Evolutionary conservation across 139 green algal species (phyloP), one percentile per base, ranked within the genome.

Genomic region (Deuterostichococcus epilithicus): DNA sequence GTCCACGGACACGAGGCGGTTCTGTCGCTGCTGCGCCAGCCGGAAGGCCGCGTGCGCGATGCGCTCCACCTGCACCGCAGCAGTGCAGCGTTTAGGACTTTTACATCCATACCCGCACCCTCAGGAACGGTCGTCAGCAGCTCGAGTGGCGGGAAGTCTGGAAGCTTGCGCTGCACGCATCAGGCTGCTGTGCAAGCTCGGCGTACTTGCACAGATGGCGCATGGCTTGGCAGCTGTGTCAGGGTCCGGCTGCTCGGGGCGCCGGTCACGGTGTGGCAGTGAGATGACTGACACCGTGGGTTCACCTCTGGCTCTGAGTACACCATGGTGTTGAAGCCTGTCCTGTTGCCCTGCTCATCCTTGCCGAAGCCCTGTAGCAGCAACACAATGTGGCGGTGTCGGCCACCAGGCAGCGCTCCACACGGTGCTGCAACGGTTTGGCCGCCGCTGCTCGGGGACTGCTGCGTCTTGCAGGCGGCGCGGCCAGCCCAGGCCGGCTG

Each of bases 11-110:
- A 88, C 95, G 47, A 99, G 80, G 42, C 86, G 82, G 66, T 86
- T 86, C 58, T 73, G 26, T 38, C 96, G 88, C 88, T 97, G 97
- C 71, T 78, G 85, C 1, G 96, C 96, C 23, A 90, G 88, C 63
- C 98, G 90, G 76, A 99, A 99, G 0, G 88, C 96, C 3, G 98
- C 95, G 2, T 89, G 88, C 0, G 96, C 95, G 65, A 99, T 99
- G 39, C 96, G 88, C 84, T 98, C 95, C 15, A 99, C 84, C 89
- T 98, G 59, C 32, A 34, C 1, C 22, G 37, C 23, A 35, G 38
- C 23, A 25, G 38, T 15, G 60, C 70, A 60, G 70, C 36, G 25
- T 20, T 52, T 44, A 36, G 60, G 37, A 60, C 1, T 25, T 39
- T 65, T 5, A 42, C 1, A 23, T 18, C 25, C 44, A 72, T 38